phyloP scores from a whole-genome alignment of 2,329 filamentous ascomycete genomes.

The Aspergillaceae sp. region DNA sequence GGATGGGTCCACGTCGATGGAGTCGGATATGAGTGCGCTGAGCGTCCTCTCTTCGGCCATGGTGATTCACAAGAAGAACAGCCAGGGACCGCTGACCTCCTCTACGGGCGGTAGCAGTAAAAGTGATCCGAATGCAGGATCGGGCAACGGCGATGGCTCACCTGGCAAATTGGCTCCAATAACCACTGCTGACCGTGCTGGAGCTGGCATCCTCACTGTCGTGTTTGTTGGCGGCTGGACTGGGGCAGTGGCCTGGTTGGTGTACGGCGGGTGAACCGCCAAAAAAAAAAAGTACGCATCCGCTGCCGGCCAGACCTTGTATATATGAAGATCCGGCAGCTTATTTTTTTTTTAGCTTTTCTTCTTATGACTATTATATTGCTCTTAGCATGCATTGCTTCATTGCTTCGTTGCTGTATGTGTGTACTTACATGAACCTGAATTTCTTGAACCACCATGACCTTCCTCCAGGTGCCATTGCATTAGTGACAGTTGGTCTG shows the following conservation, averaged over 20 bases:
- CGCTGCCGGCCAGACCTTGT: no score
- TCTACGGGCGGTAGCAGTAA: conserved; percentile 52
- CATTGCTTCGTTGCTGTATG: no score
- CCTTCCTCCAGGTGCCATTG: no score
- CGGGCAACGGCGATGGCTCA: conserved; percentile 8
- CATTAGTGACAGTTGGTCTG: no score
- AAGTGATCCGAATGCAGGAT: conserved; percentile 38
- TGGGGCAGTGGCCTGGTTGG: conserved; percentile 22
- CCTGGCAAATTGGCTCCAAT: conserved; percentile 14
- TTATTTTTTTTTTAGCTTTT: no score
- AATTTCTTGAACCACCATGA: no score
- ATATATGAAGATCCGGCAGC: no score
- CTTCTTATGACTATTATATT: no score
- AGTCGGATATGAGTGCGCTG: conserved; percentile 35
- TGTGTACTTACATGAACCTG: no score
- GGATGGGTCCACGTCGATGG: conserved; percentile 30
- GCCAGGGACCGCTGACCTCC: conserved; percentile 35
- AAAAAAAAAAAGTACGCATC: no score
- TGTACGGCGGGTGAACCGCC: conserved; percentile 11
- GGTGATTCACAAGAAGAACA: conserved; percentile 15
- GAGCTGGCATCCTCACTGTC: conserved; percentile 28
- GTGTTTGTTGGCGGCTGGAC: conserved; percentile 21
- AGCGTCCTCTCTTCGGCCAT: conserved; percentile 27
- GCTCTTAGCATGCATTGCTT: no score
- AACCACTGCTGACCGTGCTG: conserved; percentile 28